phyloP scores from a whole-genome alignment of 2,329 filamentous ascomycete species.

The Trichophyton rubrum region DNA sequence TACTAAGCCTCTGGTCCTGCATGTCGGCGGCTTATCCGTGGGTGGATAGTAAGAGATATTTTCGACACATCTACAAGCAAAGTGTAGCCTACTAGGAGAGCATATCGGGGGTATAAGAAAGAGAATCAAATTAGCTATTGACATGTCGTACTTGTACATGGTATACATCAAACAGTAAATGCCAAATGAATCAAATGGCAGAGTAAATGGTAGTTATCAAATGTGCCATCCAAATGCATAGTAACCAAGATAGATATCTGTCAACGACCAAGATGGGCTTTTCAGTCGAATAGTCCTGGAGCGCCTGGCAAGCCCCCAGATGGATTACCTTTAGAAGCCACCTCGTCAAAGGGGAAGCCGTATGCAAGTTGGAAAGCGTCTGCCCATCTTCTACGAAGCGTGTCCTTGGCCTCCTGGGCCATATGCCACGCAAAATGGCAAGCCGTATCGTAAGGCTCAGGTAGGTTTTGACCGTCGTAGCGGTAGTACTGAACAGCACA shows the following conservation, averaged over 20 bases:
- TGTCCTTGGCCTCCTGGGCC: background rate
- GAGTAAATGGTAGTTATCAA: background rate
- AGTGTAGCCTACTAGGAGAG: background rate
- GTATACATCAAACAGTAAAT: background rate
- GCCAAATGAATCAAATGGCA: background rate
- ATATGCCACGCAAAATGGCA: background rate
- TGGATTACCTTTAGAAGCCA: background rate
- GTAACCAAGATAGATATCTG: background rate
- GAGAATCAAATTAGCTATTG: background rate
- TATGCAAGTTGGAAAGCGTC: background rate
- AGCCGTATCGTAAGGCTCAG: background rate
- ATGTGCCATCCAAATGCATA: background rate
- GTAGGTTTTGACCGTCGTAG: background rate
- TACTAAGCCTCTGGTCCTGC: background rate
- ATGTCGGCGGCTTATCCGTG: background rate
- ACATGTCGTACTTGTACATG: background rate
- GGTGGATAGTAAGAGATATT: background rate
- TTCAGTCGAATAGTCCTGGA: too few species aligned
- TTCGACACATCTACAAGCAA: background rate
- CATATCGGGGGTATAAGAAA: background rate
- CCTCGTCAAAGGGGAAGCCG: background rate
- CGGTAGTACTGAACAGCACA: background rate
- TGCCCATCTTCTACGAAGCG: background rate
- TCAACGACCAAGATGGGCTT: too few species aligned
- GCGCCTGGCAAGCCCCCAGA: too few species aligned